These are phyloP conservation scores for Rhytidhysteron rufulum DNA, from an alignment of 2,329 filamentous ascomycete genomes.

Conservation along the genomic window DNA sequence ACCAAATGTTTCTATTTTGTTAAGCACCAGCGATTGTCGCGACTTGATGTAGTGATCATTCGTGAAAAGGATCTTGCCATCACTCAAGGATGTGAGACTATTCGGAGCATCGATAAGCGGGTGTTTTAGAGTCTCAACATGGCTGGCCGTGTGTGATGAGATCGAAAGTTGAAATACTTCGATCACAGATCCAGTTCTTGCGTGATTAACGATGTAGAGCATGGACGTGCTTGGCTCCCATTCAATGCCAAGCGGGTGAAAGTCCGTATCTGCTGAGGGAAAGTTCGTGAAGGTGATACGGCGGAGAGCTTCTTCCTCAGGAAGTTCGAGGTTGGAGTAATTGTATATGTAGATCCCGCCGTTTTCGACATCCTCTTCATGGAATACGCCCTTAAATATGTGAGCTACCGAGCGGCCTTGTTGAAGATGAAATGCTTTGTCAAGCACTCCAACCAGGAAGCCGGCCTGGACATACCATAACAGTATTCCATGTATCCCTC, in stretches of 20 bases:
- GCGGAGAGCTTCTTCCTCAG: constrained; percentile 16
- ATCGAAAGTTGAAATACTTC: constrained; percentile 34
- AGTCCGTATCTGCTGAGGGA: constrained; percentile 20
- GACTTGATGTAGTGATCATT: constrained; percentile 41
- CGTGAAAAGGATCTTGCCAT: constrained; percentile 34
- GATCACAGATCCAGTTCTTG: constrained; percentile 26
- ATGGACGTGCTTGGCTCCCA: constrained; percentile 31
- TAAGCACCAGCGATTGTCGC: constrained; percentile 19
- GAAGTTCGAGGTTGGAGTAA: constrained; percentile 23
- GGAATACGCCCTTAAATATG: constrained; percentile 26
- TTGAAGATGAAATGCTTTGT: neutral
- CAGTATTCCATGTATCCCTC: constrained; percentile 43
- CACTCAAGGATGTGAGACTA: constrained; percentile 31
- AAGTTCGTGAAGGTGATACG: constrained; percentile 24
- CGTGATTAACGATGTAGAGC: constrained; percentile 41
- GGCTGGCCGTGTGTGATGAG: constrained; percentile 17
- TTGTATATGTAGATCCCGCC: constrained; percentile 39
- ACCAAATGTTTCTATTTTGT: constrained; percentile 37
- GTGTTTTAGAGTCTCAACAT: constrained; percentile 29
- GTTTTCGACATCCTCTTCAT: constrained; percentile 12
- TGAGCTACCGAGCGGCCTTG: too few species aligned
- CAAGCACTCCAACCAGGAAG: too few species aligned
- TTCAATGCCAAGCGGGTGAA: constrained; percentile 43
- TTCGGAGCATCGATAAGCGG: constrained; percentile 36
- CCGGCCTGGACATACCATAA: constrained; percentile 38